Evolutionary conservation across 495 filamentous ascomycete species (phyloP).

Genomic region (Daldinia childiae): DNA sequence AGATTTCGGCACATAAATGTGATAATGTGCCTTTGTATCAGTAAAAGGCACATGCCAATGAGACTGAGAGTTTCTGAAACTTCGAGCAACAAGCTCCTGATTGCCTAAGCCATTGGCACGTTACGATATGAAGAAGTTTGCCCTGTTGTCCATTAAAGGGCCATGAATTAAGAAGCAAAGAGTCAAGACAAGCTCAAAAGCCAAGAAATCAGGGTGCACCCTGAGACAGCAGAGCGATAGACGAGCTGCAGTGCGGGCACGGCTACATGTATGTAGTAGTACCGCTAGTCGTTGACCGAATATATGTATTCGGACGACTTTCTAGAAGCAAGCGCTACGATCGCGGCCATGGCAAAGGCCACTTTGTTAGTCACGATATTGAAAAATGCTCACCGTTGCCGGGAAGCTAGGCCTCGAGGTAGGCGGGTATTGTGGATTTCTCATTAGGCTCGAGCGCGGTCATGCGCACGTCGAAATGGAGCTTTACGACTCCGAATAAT

Average conservation of each 20-base stretch:
- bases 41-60: background rate
- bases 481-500: slow-evolving; percentile 16
- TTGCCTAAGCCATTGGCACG: slow-evolving; percentile 3
- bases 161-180: slow-evolving; percentile 12
- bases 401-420: slow-evolving; percentile 7
- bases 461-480: slow-evolving; percentile 18
- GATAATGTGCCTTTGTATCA: slow-evolving; percentile 3
- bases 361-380: slow-evolving; percentile 29
- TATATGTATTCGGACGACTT: slow-evolving; percentile 21
- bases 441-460: slow-evolving; percentile 24
- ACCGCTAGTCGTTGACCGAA: slow-evolving; percentile 27
- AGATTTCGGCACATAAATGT: background rate
- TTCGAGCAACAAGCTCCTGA: background rate
- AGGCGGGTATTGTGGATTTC: slow-evolving; percentile 23
- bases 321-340: slow-evolving; percentile 29
- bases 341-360: slow-evolving; percentile 21
- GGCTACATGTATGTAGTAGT: slow-evolving; percentile 10
- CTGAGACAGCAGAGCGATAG: slow-evolving; percentile 27
- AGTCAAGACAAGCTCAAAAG: slow-evolving; percentile 24
- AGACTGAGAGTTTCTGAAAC: background rate
- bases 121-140: slow-evolving; percentile 5
- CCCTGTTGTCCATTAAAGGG: background rate
- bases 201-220: slow-evolving; percentile 29
- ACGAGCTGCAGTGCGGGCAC: slow-evolving; percentile 28
- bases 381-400: slow-evolving; percentile 7